Percentiles rank a stretch among this genome's conserved stretches.
Evolutionary conservation across 2,329 filamentous ascomycete genomes (phyloP).

Genomic region (Beauveria brongniartii): DNA sequence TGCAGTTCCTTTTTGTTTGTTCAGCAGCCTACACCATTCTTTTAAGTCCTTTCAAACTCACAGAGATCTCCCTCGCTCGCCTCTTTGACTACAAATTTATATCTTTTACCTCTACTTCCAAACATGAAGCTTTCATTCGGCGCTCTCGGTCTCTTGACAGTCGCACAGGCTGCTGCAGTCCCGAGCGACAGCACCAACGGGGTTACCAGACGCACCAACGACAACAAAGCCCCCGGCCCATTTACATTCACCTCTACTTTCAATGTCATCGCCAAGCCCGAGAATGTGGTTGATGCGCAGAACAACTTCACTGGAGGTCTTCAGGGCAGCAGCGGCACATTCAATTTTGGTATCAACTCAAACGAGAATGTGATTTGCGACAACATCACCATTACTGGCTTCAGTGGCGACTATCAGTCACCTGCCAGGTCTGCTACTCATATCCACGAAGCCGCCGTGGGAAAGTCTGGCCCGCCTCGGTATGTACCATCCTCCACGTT

Average conservation of each 20-base stretch:
- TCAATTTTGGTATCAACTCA: constrained; percentile 45
- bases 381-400: constrained; percentile 42
- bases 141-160: neutral
- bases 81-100: neutral
- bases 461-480: constrained; percentile 41
- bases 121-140: neutral
- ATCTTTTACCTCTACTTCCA: neutral
- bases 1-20: too few species aligned
- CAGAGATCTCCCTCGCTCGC: neutral
- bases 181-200: neutral
- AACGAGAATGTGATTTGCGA: constrained; percentile 34
- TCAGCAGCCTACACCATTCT: neutral
- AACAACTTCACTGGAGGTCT: constrained; percentile 31
- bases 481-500: constrained; percentile 13
- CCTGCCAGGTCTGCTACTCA: constrained; percentile 45
- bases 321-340: constrained; percentile 36
- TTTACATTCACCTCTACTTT: constrained; percentile 41
- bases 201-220: neutral
- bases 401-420: constrained; percentile 42
- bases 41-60: neutral
- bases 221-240: constrained; percentile 12
- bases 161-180: neutral
- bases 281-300: constrained; percentile 39
- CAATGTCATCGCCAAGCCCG: constrained; percentile 37
- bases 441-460: constrained; percentile 41